Evolutionary conservation across 805 yeast genomes (phyloP).

Genomic region (Starmera quercuum): DNA sequence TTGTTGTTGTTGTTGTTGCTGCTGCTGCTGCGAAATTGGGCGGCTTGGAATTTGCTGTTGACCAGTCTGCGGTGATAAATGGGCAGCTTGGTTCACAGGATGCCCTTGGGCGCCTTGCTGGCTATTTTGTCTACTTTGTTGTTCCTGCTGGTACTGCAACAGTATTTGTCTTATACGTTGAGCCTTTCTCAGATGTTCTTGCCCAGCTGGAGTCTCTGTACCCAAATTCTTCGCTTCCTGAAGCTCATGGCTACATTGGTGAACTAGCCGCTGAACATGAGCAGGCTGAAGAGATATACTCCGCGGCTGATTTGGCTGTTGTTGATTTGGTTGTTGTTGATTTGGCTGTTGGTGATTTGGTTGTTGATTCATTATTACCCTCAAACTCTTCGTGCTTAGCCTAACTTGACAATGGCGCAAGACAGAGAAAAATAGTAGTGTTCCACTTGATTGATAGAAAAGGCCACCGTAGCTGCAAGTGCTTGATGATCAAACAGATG

Average conservation of each 20-base stretch:
- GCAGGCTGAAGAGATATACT: conserved; percentile 12
- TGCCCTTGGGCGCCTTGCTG: conserved; percentile 13
- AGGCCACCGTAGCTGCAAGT: no score
- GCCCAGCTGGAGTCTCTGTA: conserved; percentile 50
- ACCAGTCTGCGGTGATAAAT: conserved; percentile 1
- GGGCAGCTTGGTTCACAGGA: conserved; percentile 7
- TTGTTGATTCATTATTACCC: no score
- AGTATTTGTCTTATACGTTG: conserved; percentile 55
- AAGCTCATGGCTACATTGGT: conserved; percentile 50
- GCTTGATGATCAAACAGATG: no score
- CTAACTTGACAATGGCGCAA: no score
- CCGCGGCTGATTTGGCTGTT: conserved; percentile 1
- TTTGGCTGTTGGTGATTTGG: no score
- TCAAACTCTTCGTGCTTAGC: no score
- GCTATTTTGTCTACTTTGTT: conserved; percentile 25
- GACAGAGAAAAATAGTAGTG: no score
- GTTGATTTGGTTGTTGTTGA: conserved; percentile 1
- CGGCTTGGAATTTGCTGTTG: not conserved
- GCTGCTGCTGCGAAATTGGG: conserved; percentile 1
- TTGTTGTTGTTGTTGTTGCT: conserved; percentile 5
- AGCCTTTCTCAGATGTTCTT: conserved; percentile 55
- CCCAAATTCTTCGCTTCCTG: conserved; percentile 60
- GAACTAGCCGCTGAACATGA: conserved; percentile 42
- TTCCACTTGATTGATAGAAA: no score
- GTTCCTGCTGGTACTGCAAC: conserved; percentile 45